Conservation (phyloP, 164 flowering plant genomes). For the Macadamia integrifolia region DNA sequence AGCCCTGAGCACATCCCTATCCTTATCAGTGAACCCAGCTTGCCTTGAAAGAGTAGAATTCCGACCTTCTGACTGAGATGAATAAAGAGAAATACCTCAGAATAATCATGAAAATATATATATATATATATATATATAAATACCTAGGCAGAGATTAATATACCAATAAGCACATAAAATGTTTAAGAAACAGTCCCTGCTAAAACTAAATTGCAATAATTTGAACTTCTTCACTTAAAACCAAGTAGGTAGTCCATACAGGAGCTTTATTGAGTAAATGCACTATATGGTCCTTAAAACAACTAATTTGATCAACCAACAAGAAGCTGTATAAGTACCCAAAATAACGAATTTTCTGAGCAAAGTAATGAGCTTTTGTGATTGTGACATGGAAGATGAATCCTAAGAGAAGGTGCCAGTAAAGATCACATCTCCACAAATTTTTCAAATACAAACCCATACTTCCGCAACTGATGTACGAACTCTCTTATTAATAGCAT, state of each 20-base stretch:
- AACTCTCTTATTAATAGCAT: slow-evolving; percentile 58
- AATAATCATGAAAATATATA: background rate
- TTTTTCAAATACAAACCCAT: slow-evolving; percentile 44
- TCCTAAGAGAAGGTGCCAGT: slow-evolving; percentile 3
- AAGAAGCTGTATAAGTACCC: background rate
- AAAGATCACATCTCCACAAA: background rate
- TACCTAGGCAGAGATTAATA: too few species aligned
- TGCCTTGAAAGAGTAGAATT: slow-evolving; percentile 38
- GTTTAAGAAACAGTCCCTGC: background rate
- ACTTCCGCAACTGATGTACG: slow-evolving; percentile 71
- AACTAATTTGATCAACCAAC: background rate
- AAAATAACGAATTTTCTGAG: background rate
- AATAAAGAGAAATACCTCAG: slow-evolving; percentile 1
- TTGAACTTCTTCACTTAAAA: background rate
- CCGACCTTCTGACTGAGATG: slow-evolving; percentile 64
- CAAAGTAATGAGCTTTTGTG: background rate
- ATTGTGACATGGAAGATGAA: background rate
- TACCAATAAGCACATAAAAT: background rate
- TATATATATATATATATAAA: too few species aligned
- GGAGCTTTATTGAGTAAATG: background rate
- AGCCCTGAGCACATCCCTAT: slow-evolving; percentile 55
- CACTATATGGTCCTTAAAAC: background rate
- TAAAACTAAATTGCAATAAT: background rate
- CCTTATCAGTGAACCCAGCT: slow-evolving; percentile 42
- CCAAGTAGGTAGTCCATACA: background rate